These are phyloP conservation scores for Forsythia suspensa DNA, from an alignment of 257 asterid species.

Conservation along the genomic window DNA sequence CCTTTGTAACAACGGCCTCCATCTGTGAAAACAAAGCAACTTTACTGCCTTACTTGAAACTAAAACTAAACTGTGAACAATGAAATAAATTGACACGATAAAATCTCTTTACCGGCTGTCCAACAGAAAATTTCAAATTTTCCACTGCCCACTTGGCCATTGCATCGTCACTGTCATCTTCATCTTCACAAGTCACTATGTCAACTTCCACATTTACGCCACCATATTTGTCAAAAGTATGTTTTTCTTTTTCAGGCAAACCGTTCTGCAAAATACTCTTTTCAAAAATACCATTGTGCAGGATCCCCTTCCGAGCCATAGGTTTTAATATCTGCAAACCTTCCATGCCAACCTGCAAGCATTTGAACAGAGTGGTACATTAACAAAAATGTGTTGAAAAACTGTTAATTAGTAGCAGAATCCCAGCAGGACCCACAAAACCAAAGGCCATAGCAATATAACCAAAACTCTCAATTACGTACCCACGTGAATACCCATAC, in stretches of 20 bases:
- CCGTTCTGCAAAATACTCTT: constrained; percentile 42
- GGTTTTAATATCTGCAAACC: constrained; percentile 88
- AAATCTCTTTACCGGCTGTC: constrained; percentile 69
- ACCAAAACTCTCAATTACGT: background rate
- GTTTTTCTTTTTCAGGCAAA: constrained; percentile 44
- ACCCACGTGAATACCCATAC: background rate
- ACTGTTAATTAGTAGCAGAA: constrained; percentile 4
- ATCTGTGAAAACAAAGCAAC: constrained; percentile 45
- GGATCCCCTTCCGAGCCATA: constrained; percentile 36
- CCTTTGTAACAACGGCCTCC: constrained; percentile 85
- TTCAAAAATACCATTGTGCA: constrained; percentile 39
- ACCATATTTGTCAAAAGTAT: constrained; percentile 36
- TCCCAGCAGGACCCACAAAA: background rate
- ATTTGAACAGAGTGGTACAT: constrained; percentile 20
- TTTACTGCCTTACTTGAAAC: constrained; percentile 12
- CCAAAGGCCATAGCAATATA: background rate
- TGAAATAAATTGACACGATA: background rate
- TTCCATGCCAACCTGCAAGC: constrained; percentile 83
- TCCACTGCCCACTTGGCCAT: constrained; percentile 69
- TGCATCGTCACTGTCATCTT: constrained; percentile 40
- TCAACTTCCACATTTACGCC: constrained; percentile 77
- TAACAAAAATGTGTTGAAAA: constrained; percentile 13
- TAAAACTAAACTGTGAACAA: constrained; percentile 14
- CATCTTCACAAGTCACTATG: constrained; percentile 64
- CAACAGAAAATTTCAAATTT: constrained; percentile 76